Evolutionary conservation across 1,284 basidiomycete genomes (phyloP).

Genomic region (Hymenochaete sp.): DNA sequence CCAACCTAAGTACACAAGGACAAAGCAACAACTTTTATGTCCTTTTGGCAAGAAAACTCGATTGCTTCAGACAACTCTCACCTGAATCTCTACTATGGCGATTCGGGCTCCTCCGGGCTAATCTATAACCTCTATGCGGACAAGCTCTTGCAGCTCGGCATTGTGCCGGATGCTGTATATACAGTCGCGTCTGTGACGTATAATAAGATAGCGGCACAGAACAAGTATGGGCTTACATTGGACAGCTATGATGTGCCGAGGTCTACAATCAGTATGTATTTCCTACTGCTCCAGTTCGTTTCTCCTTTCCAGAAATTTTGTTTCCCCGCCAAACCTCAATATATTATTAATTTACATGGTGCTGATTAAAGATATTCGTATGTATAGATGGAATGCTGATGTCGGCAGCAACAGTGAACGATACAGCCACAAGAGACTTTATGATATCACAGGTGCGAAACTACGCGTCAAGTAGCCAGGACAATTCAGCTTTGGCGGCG

Average conservation of each 20-base stretch:
- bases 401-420: conserved; percentile 28
- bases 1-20: too few species aligned
- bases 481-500: conserved; percentile 23
- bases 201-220: conserved; percentile 8
- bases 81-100: conserved; percentile 25
- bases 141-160: conserved; percentile 25
- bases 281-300: too few species aligned
- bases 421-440: conserved; percentile 24
- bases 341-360: background rate
- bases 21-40: conserved; percentile 8
- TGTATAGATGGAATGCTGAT: conserved; percentile 31
- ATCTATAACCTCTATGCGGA: conserved; percentile 45
- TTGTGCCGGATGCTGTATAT: conserved; percentile 22
- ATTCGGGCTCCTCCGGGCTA: conserved; percentile 26
- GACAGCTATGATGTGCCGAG: conserved; percentile 21
- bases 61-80: conserved; percentile 1
- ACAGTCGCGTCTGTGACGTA: conserved; percentile 7
- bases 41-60: conserved; percentile 15
- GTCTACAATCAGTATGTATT: conserved; percentile 20
- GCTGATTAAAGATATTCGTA: too few species aligned
- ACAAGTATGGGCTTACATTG: conserved; percentile 20
- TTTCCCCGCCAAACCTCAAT: background rate
- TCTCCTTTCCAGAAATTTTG: conserved; percentile 19
- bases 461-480: conserved; percentile 21
- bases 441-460: conserved; percentile 28